Percentiles rank a stretch among this genome's conserved stretches.
Conservation (phyloP, 495 filamentous ascomycete genomes). For the Lasiosphaeria miniovina region DNA sequence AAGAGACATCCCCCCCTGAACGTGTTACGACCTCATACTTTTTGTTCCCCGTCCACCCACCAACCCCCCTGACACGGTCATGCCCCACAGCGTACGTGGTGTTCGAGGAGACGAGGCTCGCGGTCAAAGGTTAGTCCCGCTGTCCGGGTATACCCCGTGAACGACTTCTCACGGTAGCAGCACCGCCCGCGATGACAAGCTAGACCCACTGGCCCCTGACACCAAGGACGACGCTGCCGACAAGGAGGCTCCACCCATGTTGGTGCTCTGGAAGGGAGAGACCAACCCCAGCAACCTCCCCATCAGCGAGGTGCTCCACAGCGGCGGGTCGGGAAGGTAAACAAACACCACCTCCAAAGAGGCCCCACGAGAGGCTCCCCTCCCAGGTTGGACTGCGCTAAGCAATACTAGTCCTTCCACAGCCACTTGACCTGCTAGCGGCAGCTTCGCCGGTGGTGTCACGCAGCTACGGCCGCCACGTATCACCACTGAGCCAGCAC, state of each 20-base stretch:
- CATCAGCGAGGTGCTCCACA: conserved; percentile 34
- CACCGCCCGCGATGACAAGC: background rate
- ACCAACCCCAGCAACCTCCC: conserved; percentile 36
- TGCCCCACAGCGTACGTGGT: conserved; percentile 23
- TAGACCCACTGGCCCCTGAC: conserved; percentile 3
- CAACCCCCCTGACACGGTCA: conserved; percentile 2
- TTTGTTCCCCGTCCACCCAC: background rate
- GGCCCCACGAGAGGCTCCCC: background rate
- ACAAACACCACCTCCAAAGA: background rate
- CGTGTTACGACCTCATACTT: too few species aligned
- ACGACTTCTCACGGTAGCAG: conserved; percentile 10
- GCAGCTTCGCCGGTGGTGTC: background rate
- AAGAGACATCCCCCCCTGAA: too few species aligned
- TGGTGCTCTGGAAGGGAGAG: conserved; percentile 37
- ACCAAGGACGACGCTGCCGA: background rate
- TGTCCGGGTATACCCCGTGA: background rate
- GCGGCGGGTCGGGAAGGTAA: conserved; percentile 5
- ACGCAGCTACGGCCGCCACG: background rate
- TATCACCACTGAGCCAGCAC: conserved; percentile 3
- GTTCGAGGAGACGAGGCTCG: background rate
- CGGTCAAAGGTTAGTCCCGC: conserved; percentile 16
- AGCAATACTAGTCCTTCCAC: background rate
- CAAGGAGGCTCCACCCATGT: conserved; percentile 28
- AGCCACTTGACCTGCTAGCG: background rate
- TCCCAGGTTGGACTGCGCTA: background rate